Evolutionary conservation across 1,284 basidiomycete species (phyloP).

Genomic region (Moniliophthora roreri): DNA sequence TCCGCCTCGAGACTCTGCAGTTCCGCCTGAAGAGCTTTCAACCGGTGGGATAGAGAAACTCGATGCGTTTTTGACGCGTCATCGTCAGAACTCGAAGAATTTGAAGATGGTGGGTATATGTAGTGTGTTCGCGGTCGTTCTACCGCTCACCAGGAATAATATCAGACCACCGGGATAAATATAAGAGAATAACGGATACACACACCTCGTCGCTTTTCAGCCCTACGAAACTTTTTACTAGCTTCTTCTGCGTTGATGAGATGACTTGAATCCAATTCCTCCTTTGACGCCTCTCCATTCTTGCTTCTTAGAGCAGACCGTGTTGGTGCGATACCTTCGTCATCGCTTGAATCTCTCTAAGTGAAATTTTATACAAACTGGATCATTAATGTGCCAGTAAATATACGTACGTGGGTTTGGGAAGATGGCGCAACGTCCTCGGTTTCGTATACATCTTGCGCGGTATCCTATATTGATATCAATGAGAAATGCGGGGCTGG

Average conservation of each 20-base stretch:
- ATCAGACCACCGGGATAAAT: background rate
- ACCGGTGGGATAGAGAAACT: constrained; percentile 57
- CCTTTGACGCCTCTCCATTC: constrained; percentile 30
- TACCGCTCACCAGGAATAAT: constrained; percentile 19
- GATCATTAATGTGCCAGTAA: constrained; percentile 2
- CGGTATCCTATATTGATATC: constrained; percentile 68
- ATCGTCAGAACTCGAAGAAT: constrained; percentile 36
- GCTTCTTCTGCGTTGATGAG: constrained; percentile 60
- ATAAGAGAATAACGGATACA: constrained; percentile 6
- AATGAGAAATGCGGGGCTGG: constrained; percentile 3
- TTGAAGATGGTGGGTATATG: constrained; percentile 66
- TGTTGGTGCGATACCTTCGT: constrained; percentile 48
- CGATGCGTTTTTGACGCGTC: constrained; percentile 35
- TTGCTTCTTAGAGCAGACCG: constrained; percentile 31
- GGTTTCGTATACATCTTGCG: constrained; percentile 91
- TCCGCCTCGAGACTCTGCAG: constrained; percentile 66
- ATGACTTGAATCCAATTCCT: constrained; percentile 52
- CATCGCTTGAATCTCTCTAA: constrained; percentile 67
- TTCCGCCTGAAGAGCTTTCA: constrained; percentile 64
- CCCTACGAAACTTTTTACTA: constrained; percentile 63
- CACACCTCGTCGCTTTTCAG: constrained; percentile 57
- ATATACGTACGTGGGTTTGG: constrained; percentile 43
- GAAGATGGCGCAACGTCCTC: constrained; percentile 68
- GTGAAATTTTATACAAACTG: constrained; percentile 14
- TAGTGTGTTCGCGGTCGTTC: constrained; percentile 58